Conservation (phyloP, 1,139 yeast genomes). For the Pneumocystis oryctolagi region DNA sequence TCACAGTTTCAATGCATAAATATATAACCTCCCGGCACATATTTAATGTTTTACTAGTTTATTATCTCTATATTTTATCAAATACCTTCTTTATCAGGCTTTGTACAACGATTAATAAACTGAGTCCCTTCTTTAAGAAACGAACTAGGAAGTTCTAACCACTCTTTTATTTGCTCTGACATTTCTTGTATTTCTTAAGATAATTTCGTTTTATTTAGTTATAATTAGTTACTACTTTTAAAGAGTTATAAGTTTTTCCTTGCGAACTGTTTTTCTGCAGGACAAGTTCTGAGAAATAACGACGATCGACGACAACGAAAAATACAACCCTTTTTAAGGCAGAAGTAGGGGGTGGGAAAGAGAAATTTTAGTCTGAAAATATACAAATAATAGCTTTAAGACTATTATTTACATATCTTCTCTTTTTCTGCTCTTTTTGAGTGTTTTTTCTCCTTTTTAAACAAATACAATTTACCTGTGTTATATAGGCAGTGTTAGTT, state of each 20-base stretch:
- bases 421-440: no score
- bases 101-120: conserved; percentile 13
- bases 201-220: no score
- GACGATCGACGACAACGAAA: not conserved
- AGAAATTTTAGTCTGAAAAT: not conserved
- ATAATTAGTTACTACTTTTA: no score
- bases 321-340: not conserved
- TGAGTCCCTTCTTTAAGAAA: not conserved
- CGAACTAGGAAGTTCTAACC: conserved; percentile 6
- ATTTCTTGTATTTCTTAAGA: not conserved
- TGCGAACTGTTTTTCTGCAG: not conserved
- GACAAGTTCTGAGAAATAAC: not conserved
- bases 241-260: not conserved
- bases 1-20: not conserved
- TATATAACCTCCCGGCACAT: not conserved
- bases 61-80: not conserved
- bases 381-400: no score
- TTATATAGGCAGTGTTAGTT: no score
- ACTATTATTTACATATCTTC: no score
- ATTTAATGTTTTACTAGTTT: conserved; percentile 1
- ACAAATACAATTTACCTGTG: no score
- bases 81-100: conserved; percentile 9
- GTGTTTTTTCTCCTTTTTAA: no score
- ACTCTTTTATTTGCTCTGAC: conserved; percentile 1
- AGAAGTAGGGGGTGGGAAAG: no score